Percentiles rank a stretch among this genome's conserved stretches.
phyloP scores from a whole-genome alignment of 208 protist genomes.

The Leishmania aethiopica region DNA sequence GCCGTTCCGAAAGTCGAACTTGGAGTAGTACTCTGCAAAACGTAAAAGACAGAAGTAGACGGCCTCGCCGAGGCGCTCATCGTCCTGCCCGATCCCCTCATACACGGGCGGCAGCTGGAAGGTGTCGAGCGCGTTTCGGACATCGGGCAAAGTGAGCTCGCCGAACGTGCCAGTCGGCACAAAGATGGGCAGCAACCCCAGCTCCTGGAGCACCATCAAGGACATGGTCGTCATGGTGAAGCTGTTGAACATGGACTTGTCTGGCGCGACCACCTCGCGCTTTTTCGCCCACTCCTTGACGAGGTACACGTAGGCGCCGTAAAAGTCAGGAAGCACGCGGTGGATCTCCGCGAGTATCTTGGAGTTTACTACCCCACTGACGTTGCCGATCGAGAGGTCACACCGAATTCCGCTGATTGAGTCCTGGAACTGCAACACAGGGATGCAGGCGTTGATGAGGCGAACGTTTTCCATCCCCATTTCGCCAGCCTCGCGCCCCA shows the following conservation, averaged over 20 bases:
- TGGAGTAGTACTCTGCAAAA: constrained; percentile 90
- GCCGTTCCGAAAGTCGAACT: constrained; percentile 79
- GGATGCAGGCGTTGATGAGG: constrained; percentile 82
- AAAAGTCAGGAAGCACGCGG: constrained; percentile 82
- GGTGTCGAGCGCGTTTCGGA: constrained; percentile 31
- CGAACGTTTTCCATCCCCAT: constrained; percentile 84
- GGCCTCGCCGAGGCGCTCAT: constrained; percentile 85
- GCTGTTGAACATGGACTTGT: constrained; percentile 87
- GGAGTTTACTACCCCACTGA: constrained; percentile 88
- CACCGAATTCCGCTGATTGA: constrained; percentile 72
- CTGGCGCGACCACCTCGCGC: constrained; percentile 81
- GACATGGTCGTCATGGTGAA: constrained; percentile 92
- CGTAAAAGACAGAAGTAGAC: constrained; percentile 81
- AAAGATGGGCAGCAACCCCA: constrained; percentile 85
- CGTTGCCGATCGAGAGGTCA: constrained; percentile 90
- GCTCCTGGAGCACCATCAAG: constrained; percentile 91
- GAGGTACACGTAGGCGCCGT: constrained; percentile 83
- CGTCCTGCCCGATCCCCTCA: constrained; percentile 70
- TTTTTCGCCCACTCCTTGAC: constrained; percentile 90
- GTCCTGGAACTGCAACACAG: constrained; percentile 87
- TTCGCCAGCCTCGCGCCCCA: constrained; percentile 69
- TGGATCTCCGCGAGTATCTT: constrained; percentile 75
- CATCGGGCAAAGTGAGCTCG: constrained; percentile 78
- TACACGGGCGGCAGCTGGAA: constrained; percentile 81
- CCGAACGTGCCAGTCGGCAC: constrained; percentile 66